These are phyloP conservation scores for Acanthamoeba culbertsoni DNA, from an alignment of 208 protist genomes.

Conservation along the genomic window DNA sequence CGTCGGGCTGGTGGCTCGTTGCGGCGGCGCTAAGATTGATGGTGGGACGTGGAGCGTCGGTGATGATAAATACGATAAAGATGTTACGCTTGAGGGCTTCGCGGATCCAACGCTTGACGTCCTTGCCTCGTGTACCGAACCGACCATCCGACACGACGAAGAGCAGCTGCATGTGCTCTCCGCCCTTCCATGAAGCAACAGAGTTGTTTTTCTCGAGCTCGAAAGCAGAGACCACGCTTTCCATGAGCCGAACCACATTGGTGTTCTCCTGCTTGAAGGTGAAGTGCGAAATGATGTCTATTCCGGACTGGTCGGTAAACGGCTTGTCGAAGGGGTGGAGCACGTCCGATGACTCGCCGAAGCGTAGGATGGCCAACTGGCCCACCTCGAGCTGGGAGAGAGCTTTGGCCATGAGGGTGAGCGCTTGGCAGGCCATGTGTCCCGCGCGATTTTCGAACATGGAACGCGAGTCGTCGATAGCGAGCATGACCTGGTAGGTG, in stretches of 20 bases:
- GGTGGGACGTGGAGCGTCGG: background rate
- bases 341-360: constrained; percentile 94
- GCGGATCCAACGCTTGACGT: constrained; percentile 55
- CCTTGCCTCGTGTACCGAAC: constrained; percentile 76
- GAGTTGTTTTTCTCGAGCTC: background rate
- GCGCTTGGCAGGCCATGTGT: constrained; percentile 93
- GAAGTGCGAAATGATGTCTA: constrained; percentile 89
- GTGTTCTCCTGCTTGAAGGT: constrained; percentile 95
- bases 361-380: constrained; percentile 93
- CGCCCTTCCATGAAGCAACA: constrained; percentile 80
- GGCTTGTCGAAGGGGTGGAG: constrained; percentile 95
- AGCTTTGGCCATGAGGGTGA: constrained; percentile 95
- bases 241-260: constrained; percentile 89
- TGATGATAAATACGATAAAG: constrained; percentile 60
- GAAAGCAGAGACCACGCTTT: constrained; percentile 60
- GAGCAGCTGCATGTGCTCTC: constrained; percentile 92
- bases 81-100: constrained; percentile 48
- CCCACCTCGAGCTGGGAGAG: constrained; percentile 97
- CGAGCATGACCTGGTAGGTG: constrained; percentile 98
- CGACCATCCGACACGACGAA: constrained; percentile 98
- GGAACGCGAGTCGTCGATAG: constrained; percentile 98
- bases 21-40: background rate
- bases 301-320: constrained; percentile 85
- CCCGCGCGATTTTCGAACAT: constrained; percentile 96
- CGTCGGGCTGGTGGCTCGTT: background rate